Evolutionary conservation across 140 eudicot genomes (phyloP).

Genomic region (Cichorium intybus): DNA sequence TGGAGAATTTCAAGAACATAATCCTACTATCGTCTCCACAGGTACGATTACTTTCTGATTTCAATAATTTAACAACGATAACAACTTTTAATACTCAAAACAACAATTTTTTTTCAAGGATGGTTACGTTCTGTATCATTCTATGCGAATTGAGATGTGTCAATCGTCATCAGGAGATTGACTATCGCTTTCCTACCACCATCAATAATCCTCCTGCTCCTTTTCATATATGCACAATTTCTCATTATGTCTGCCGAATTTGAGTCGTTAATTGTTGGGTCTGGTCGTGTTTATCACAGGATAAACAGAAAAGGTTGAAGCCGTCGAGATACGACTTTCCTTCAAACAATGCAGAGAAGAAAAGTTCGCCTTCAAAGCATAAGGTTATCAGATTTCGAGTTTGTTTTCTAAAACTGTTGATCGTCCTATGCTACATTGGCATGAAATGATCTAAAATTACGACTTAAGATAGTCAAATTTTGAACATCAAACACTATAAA

Average conservation of each 20-base stretch:
- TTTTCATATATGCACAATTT: background rate
- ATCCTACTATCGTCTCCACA: too few relatives aligned
- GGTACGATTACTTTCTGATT: too few relatives aligned
- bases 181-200: too few relatives aligned
- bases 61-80: too few relatives aligned
- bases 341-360: background rate
- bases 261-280: slow-evolving; percentile 4
- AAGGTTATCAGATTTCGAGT: slow-evolving; percentile 8
- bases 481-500: background rate
- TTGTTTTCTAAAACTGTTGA: background rate
- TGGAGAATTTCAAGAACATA: too few relatives aligned
- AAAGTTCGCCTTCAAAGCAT: background rate
- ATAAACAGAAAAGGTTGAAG: slow-evolving; percentile 18
- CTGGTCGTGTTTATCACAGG: slow-evolving; percentile 25
- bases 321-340: background rate
- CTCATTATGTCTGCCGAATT: background rate
- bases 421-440: background rate
- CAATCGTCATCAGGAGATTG: too few relatives aligned
- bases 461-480: background rate
- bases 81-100: too few relatives aligned
- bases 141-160: too few relatives aligned
- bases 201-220: background rate
- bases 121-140: too few relatives aligned
- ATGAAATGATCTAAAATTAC: background rate
- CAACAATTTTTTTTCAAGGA: too few relatives aligned